These are phyloP conservation scores for Nyssa sinensis DNA, from an alignment of 148 eudicot genomes.

Conservation along the genomic window DNA sequence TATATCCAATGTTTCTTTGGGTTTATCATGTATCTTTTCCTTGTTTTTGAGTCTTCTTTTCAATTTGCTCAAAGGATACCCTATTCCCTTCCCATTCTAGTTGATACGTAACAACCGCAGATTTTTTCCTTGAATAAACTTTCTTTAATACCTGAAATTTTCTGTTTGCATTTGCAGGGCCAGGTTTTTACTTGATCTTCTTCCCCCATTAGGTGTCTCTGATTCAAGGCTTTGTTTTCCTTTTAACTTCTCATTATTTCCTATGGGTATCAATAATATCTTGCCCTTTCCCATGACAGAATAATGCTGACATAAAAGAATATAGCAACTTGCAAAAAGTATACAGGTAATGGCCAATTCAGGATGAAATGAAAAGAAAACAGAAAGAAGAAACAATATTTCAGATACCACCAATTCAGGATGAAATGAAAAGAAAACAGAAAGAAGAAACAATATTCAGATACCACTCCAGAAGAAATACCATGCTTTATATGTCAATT, in stretches of 20 bases:
- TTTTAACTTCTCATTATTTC: neutral
- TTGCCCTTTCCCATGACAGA: neutral
- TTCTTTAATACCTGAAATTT: too few species aligned
- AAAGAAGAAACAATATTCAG: neutral
- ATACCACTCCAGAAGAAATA: neutral
- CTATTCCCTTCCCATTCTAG: too few species aligned
- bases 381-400: neutral
- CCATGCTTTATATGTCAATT: neutral
- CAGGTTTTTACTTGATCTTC: neutral
- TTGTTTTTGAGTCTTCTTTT: neutral
- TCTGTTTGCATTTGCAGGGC: neutral
- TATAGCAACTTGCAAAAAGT: neutral
- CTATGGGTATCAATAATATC: neutral
- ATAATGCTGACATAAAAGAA: neutral
- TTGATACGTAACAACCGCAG: too few species aligned
- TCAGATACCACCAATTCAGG: neutral
- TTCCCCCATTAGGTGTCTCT: neutral
- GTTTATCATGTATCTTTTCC: neutral
- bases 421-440: neutral
- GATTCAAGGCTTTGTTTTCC: neutral
- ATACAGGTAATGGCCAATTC: neutral
- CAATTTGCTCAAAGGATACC: neutral
- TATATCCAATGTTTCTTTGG: neutral
- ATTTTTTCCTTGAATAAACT: too few species aligned
- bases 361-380: neutral